Evolutionary conservation across 805 yeast species (phyloP), one percentile per base, ranked within the genome.

Genomic region (Zygosaccharomyces rouxii): DNA sequence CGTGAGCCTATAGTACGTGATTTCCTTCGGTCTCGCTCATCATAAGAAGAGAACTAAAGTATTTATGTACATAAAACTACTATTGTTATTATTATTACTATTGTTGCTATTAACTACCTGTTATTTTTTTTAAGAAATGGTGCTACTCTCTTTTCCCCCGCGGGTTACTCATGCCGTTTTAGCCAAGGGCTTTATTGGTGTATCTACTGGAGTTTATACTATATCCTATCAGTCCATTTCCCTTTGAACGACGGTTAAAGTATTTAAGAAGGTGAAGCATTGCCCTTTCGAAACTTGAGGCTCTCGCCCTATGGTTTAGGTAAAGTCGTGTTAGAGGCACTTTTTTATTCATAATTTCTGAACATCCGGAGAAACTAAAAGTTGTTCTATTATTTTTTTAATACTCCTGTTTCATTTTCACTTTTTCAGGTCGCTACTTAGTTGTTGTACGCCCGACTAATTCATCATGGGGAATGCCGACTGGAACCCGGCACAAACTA

Each of bases 401-500:
- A 11, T 18, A 13, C 21, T 23, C 5, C 18, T 41, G 14, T 33
- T 14, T 29, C 33, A 31, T 41, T 23, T 28, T 11, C 21, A 18
- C 37, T 35, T 21, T 29, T n/a, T 7, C n/a, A 25, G 10, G n/a
- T 29, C 29, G 35, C 16, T 23, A 10, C 6, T 33, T 16, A 11
- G 21, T 33, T 14, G 37, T 30, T 30, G 35, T 33, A 14, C 37
- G 21, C 37, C 37, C 37, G 11, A 18, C 21, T 33, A 33, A 33
- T 29, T 13, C 44, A 29, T 14, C 44, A 41, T 41, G 44, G 44
- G 37, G 44, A 41, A 41, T 41, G 44, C 37, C 44, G 44, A 40
- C 31, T 58, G 61, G 63, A 49, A 55, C 39, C 58, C 63, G 5
- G 47, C 52, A 4, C 53, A 51, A 25, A 47, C 63, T 0, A 52